Evolutionary conservation across 164 flowering plant species (phyloP).

Genomic region (Paratinospora sagittata): DNA sequence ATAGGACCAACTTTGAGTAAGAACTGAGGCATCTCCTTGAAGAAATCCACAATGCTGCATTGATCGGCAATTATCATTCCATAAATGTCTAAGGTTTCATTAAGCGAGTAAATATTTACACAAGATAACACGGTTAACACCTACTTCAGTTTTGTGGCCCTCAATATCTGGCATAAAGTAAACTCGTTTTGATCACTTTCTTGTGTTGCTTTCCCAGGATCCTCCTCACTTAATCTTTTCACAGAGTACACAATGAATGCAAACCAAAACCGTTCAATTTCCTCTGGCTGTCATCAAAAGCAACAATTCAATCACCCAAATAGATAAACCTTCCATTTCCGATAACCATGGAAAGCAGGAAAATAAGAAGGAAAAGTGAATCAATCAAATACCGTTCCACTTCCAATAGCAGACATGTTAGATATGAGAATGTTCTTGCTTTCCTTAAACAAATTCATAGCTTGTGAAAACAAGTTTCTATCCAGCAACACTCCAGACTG

Average conservation of each 20-base stretch:
- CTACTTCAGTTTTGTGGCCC: conserved; percentile 67
- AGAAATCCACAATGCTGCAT: conserved; percentile 65
- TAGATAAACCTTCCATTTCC: neutral
- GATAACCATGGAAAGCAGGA: too few relatives aligned
- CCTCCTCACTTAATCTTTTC: conserved; percentile 44
- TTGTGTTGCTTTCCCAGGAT: conserved; percentile 14
- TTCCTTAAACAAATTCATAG: conserved; percentile 45
- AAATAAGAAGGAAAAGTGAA: neutral
- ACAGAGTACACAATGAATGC: conserved; percentile 60
- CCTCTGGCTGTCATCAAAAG: conserved; percentile 48
- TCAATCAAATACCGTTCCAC: conserved; percentile 38
- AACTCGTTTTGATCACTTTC: conserved; percentile 32
- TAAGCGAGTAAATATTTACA: neutral
- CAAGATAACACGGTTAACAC: conserved; percentile 10
- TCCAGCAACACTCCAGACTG: conserved; percentile 52
- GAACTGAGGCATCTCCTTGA: conserved; percentile 85
- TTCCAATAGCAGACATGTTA: conserved; percentile 46
- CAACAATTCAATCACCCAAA: neutral
- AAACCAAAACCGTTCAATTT: conserved; percentile 77
- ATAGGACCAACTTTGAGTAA: conserved; percentile 62
- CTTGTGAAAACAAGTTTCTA: conserved; percentile 31
- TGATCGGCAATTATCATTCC: neutral
- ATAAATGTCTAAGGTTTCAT: neutral
- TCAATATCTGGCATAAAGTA: conserved; percentile 60
- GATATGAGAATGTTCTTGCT: conserved; percentile 49